Base-by-base conservation (phyloP, 2,329 filamentous ascomycete genomes). In the Botrytis deweyae region DNA sequence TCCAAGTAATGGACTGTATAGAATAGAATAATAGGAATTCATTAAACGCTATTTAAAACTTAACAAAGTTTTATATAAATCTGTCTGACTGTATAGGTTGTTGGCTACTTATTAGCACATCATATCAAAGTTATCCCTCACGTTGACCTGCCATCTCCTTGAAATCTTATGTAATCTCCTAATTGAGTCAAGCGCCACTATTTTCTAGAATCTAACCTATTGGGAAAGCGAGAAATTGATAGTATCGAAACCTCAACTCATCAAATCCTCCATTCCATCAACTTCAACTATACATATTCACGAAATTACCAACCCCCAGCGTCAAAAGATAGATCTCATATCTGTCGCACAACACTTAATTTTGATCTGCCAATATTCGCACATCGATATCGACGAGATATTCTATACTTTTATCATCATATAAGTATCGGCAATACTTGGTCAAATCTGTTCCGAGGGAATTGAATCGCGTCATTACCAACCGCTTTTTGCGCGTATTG, bases 401-500 rank as follows among this genome's bases (percentile, higher is more conserved):
- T 42, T 22, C 18, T 16, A 5, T 29, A 63, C 55, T 65, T 65
- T 61, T 49, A 62, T 72, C 33, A 62, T 73, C 44, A 62, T 52
- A 66, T 59, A 65, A 61, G 16, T 40, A 29, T 59, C 22, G 20
- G 29, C 20, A 64, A 36, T 38, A 29, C 42, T 73, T 38, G 25
- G n/a, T 70, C 36, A 62, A 62, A 73, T 73, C 65, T 73, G 58
- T 63, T 44, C 38, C 64, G 65, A 70, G 33, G 36, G 25, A 33
- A 67, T 59, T 52, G 65, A 73, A 77, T 76, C 76, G 76, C 76
- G 76, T 76, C 55, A 55, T 67, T 69, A 63, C 61, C 44, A 67
- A 68, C 66, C 74, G 58, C 74, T 67, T 76, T n/a, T 77, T 75
- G 77, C 80, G 79, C 77, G 76, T 78, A 64, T 64, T 73, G 72